Evolutionary conservation across 129 eudicot genomes (phyloP).

Genomic region (Sambucus nigra): DNA sequence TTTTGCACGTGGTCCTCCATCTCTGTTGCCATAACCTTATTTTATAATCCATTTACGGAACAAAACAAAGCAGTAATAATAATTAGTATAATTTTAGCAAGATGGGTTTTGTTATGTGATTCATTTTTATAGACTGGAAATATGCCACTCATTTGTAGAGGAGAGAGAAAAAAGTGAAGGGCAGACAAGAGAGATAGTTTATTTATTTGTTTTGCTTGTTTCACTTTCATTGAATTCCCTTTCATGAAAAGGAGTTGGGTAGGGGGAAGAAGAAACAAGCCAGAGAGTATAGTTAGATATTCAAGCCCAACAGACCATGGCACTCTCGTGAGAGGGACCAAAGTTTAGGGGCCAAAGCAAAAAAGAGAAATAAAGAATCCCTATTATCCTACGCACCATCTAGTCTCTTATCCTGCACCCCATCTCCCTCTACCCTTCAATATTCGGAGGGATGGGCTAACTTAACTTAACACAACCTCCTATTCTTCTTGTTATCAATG

Average conservation of each 20-base stretch:
- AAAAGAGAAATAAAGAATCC: constrained; percentile 14
- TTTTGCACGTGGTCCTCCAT: constrained; percentile 56
- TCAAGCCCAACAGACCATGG: constrained; percentile 66
- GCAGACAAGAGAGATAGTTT: not conserved
- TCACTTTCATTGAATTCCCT: constrained; percentile 23
- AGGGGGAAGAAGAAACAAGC: constrained; percentile 25
- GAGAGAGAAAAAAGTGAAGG: not conserved
- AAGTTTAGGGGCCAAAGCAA: constrained; percentile 42
- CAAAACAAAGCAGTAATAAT: constrained; percentile 21
- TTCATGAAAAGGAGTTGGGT: constrained; percentile 29
- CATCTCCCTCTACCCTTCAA: constrained; percentile 10
- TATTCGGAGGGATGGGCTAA: constrained; percentile 9
- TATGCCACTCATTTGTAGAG: constrained; percentile 19
- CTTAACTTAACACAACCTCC: not conserved
- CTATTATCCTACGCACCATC: constrained; percentile 47
- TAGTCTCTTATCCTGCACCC: constrained; percentile 29
- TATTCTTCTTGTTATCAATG: constrained; percentile 4
- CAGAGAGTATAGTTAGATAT: constrained; percentile 7
- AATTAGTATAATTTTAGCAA: not conserved
- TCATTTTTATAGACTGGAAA: constrained; percentile 9
- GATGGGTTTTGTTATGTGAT: constrained; percentile 2
- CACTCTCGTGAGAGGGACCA: constrained; percentile 80
- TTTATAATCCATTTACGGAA: constrained; percentile 23
- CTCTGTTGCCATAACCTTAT: constrained; percentile 32
- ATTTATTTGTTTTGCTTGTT: constrained; percentile 3